These are phyloP conservation scores for Colletotrichum agaves DNA, from an alignment of 2,329 filamentous ascomycete genomes.

Conservation along the genomic window DNA sequence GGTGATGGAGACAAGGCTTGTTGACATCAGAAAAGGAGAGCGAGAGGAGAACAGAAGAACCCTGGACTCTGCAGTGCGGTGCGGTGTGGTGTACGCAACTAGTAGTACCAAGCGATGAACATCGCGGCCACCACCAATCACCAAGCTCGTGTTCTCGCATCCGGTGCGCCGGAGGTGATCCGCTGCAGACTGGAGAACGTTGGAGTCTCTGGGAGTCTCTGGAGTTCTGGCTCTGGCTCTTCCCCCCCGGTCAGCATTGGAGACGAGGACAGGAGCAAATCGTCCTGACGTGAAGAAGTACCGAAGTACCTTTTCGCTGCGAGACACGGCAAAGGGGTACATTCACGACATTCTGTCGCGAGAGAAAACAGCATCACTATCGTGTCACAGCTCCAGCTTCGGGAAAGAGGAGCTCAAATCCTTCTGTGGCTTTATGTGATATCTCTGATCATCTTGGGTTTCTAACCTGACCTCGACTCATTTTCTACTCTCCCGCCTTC, in stretches of 20 bases:
- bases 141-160: not conserved
- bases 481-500: no score
- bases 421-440: not conserved
- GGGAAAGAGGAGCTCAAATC: not conserved
- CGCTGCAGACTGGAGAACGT: no score
- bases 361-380: not conserved
- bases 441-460: not conserved
- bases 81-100: slow-evolving; percentile 19
- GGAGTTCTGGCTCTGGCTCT: slow-evolving; percentile 12
- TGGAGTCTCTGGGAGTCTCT: not conserved
- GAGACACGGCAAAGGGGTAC: not conserved
- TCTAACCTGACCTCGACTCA: no score
- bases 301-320: slow-evolving; percentile 1
- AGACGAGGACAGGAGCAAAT: slow-evolving; percentile 30
- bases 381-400: not conserved
- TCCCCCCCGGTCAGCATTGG: not conserved
- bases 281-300: slow-evolving; percentile 25
- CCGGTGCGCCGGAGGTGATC: not conserved
- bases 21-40: not conserved
- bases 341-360: not conserved
- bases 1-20: not conserved
- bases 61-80: not conserved
- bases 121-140: slow-evolving; percentile 8
- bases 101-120: slow-evolving; percentile 5
- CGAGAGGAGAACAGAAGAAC: not conserved